Evolutionary conservation across 192 early-diverging fungal species (phyloP).

Genomic region (Rhizoclosmatium globosum): DNA sequence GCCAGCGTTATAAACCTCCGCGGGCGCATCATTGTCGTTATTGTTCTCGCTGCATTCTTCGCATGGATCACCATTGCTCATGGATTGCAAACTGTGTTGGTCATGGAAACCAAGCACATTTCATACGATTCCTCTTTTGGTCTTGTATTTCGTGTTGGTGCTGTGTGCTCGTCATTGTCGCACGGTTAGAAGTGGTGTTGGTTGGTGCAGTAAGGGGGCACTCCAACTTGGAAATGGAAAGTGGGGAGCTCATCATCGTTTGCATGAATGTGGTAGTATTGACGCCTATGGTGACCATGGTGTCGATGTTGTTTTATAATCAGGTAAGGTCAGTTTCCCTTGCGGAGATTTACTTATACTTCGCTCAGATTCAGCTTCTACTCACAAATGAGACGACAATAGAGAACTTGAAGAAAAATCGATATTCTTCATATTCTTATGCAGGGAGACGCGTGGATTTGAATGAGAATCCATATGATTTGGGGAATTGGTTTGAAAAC

Average conservation of each 20-base stretch:
- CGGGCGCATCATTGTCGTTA: conserved; percentile 45
- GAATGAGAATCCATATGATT: conserved; percentile 3
- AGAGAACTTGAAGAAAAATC: neutral
- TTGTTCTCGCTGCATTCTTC: conserved; percentile 40
- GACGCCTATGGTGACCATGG: conserved; percentile 6
- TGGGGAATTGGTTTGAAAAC: neutral
- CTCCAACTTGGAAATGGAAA: neutral
- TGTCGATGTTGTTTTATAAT: conserved; percentile 26
- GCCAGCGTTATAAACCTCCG: conserved; percentile 38
- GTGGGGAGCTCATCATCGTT: conserved; percentile 17
- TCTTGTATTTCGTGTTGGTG: conserved; percentile 11
- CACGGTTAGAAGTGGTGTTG: neutral
- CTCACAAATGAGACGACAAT: conserved; percentile 29
- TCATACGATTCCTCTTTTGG: conserved; percentile 36
- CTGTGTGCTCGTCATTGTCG: neutral
- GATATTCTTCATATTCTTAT: neutral
- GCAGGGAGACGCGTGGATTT: conserved; percentile 3
- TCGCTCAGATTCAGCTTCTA: neutral
- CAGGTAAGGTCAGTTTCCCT: conserved; percentile 12
- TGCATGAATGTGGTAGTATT: conserved; percentile 22
- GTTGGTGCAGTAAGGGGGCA: neutral
- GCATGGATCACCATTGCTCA: conserved; percentile 50
- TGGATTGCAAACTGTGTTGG: conserved; percentile 39
- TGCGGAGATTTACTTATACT: neutral
- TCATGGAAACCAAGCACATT: conserved; percentile 42